phyloP scores from a whole-genome alignment of 305 asterid species.

The Nicotiana rustica region DNA sequence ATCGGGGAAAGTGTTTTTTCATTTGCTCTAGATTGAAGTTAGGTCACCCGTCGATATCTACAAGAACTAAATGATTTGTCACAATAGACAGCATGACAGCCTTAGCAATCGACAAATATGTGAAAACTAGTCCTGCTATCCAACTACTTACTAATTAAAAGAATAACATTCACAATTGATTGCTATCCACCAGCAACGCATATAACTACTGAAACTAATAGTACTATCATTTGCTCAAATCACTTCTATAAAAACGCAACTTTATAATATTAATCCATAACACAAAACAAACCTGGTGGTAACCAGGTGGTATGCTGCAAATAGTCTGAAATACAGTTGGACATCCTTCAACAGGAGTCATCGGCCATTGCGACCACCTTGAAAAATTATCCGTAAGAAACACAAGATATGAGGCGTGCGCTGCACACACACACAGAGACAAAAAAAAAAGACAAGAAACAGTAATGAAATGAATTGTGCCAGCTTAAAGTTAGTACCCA shows the following conservation, averaged over 20 bases:
- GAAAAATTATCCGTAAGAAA: conserved; percentile 32
- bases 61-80: conserved; percentile 4
- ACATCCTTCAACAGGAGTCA: conserved; percentile 97
- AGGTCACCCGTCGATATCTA: conserved; percentile 24
- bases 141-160: conserved; percentile 20
- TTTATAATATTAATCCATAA: conserved; percentile 26
- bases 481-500: conserved; percentile 58
- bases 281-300: conserved; percentile 76
- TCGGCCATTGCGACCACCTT: conserved; percentile 94
- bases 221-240: not conserved
- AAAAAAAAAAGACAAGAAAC: not conserved
- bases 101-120: not conserved
- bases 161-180: conserved; percentile 7
- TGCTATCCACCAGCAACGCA: not conserved
- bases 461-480: conserved; percentile 22
- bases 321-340: conserved; percentile 92
- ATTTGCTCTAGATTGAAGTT: conserved; percentile 4
- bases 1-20: not conserved
- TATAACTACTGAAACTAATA: not conserved
- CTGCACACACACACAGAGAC: too few relatives aligned
- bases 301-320: conserved; percentile 87
- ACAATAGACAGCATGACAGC: conserved; percentile 30
- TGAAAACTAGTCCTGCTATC: not conserved
- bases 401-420: not conserved
- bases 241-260: conserved; percentile 16